phyloP scores from a whole-genome alignment of 148 eudicot species.

The Dianthus caryophyllus region DNA sequence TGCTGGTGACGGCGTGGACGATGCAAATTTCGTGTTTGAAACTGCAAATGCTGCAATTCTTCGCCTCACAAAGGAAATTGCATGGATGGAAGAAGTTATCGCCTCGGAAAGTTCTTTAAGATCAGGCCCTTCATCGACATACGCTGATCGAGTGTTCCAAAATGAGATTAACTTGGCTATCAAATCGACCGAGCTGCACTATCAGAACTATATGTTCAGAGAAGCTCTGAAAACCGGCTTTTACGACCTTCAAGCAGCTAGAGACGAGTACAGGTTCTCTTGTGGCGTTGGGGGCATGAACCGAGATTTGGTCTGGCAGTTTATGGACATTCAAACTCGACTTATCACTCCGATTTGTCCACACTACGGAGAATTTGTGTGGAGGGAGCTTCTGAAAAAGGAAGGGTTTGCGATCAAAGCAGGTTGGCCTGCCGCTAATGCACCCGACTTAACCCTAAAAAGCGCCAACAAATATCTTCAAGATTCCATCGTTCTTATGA shows the following conservation, averaged over 20 bases:
- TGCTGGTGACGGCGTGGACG: constrained; percentile 97
- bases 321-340: constrained; percentile 85
- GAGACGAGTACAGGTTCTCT: constrained; percentile 79
- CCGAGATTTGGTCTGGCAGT: constrained; percentile 52
- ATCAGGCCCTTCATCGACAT: constrained; percentile 48
- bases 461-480: constrained; percentile 76
- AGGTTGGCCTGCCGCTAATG: constrained; percentile 65
- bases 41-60: constrained; percentile 91
- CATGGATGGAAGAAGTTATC: constrained; percentile 87
- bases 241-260: constrained; percentile 81
- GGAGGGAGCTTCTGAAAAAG: constrained; percentile 71
- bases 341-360: constrained; percentile 88
- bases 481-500: constrained; percentile 55
- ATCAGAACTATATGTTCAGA: constrained; percentile 57
- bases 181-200: constrained; percentile 57
- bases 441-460: constrained; percentile 67
- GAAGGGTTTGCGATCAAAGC: constrained; percentile 68
- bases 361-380: constrained; percentile 73
- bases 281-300: constrained; percentile 80
- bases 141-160: constrained; percentile 78
- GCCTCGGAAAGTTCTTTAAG: constrained; percentile 55
- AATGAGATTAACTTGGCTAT: constrained; percentile 80
- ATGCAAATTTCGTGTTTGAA: constrained; percentile 89
- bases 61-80: constrained; percentile 73
- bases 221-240: constrained; percentile 85